Conservation (phyloP, 495 filamentous ascomycete species). For the Neurospora hispaniola region DNA sequence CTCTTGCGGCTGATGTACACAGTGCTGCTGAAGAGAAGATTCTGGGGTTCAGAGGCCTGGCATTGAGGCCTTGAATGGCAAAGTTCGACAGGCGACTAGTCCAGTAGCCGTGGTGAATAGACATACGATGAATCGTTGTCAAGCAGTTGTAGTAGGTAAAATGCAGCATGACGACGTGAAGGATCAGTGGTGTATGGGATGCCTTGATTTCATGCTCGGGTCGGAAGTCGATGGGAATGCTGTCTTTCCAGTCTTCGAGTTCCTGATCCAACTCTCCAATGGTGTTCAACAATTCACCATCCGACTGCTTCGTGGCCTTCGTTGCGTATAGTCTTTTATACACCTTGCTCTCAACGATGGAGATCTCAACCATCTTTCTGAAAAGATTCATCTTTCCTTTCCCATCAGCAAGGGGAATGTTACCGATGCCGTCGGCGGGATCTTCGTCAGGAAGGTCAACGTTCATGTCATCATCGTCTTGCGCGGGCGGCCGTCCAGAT, state of each 20-base stretch:
- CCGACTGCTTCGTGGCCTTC: constrained; percentile 81
- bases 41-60: constrained; percentile 78
- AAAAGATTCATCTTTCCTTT: constrained; percentile 92
- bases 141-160: constrained; percentile 97
- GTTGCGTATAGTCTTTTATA: constrained; percentile 92
- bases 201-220: constrained; percentile 93
- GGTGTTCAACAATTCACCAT: constrained; percentile 87
- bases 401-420: constrained; percentile 82
- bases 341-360: constrained; percentile 83
- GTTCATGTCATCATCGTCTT: constrained; percentile 98
- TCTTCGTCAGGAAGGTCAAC: constrained; percentile 90
- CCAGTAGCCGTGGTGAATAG: constrained; percentile 97
- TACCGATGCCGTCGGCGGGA: constrained; percentile 82
- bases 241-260: constrained; percentile 93
- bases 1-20: constrained; percentile 83
- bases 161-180: constrained; percentile 87
- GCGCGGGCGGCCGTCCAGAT: constrained; percentile 83
- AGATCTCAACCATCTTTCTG: constrained; percentile 79
- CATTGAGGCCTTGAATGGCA: constrained; percentile 86
- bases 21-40: constrained; percentile 91
- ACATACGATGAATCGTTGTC: constrained; percentile 97
- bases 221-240: constrained; percentile 84
- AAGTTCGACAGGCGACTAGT: constrained; percentile 90
- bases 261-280: constrained; percentile 93
- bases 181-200: constrained; percentile 75